Evolutionary conservation across 2,329 filamentous ascomycete genomes (phyloP), one percentile per base, ranked within the genome.

Genomic region (Drechslerella dactyloides): DNA sequence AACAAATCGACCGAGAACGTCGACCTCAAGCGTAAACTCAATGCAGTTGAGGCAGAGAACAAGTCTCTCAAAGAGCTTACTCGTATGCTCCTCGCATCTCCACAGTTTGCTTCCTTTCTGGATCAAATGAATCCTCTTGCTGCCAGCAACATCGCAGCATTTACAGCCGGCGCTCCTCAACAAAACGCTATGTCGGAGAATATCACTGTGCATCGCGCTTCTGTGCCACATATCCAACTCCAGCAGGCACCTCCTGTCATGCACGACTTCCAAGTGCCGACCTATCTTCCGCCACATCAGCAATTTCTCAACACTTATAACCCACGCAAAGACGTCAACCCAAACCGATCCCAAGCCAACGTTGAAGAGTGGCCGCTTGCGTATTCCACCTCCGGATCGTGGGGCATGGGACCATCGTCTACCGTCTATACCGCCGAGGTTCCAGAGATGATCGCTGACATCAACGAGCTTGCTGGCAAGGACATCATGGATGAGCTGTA

Each of bases 11-110:
- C 88, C 75, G 93, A 97, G 82, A 89, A 89, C 75, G 89, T 89
- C 74, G 89, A 92, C 51, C 85, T 97, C 35, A 89, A 90, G 74
- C 81, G 85, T 37, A 88, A 96, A 80, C 97, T 97, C 83, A 86
- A 87, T 54, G 87, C 89, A 40, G 85, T 99, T 17, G 82, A 87
- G 75, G 90, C 96, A 52, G 92, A 96, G 83, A 96, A 96, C 81
- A 88, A 88, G 78, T 90, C 90, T 53, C 82, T 93, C 58, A 86
- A 85, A 7, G 89, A 91, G 75, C 82, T 93, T 17, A 90, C 89
- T n/a, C 89, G 88, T 79, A 91, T 91, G 86, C 87, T 93, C 27
- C 84, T 93, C 17, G 87, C 87, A 3, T 93, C 91, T 5, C 85
- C 90, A 13, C 89, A 91, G 5, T 96, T 97, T 80, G 76, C 74